These are phyloP conservation scores for Aureobasidium zeae DNA, from an alignment of 2,329 filamentous ascomycete species.

Conservation along the genomic window DNA sequence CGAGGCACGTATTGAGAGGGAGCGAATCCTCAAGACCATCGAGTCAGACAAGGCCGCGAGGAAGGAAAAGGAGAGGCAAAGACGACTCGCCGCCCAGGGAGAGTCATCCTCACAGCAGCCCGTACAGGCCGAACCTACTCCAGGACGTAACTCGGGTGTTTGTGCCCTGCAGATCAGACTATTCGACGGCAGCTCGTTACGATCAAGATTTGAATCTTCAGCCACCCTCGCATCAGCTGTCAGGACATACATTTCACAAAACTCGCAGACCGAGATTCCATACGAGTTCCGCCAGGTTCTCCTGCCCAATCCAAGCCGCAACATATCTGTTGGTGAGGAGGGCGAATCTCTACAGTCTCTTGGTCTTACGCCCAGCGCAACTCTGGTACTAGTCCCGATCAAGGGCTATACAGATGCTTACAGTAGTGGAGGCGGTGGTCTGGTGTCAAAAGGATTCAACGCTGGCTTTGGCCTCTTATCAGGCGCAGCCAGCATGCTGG, in stretches of 20 bases:
- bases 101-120: constrained; percentile 24
- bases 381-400: constrained; percentile 69
- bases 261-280: constrained; percentile 39
- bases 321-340: constrained; percentile 68
- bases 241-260: constrained; percentile 64
- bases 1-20: constrained; percentile 58
- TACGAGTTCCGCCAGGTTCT: constrained; percentile 81
- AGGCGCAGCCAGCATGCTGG: constrained; percentile 28
- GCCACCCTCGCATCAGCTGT: constrained; percentile 59
- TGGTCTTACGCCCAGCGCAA: constrained; percentile 68
- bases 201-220: constrained; percentile 53
- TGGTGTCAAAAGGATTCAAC: constrained; percentile 24
- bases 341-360: constrained; percentile 56
- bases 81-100: constrained; percentile 33
- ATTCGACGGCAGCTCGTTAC: constrained; percentile 73
- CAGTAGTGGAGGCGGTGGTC: constrained; percentile 28
- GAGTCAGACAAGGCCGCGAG: constrained; percentile 67
- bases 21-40: constrained; percentile 63
- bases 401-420: constrained; percentile 53
- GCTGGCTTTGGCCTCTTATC: constrained; percentile 30
- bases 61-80: constrained; percentile 45
- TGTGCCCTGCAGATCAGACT: constrained; percentile 62
- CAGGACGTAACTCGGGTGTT: not conserved
- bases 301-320: constrained; percentile 64
- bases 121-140: not conserved